Evolutionary conservation across 2,329 filamentous ascomycete genomes (phyloP).

Genomic region (Thelonectria rubi): DNA sequence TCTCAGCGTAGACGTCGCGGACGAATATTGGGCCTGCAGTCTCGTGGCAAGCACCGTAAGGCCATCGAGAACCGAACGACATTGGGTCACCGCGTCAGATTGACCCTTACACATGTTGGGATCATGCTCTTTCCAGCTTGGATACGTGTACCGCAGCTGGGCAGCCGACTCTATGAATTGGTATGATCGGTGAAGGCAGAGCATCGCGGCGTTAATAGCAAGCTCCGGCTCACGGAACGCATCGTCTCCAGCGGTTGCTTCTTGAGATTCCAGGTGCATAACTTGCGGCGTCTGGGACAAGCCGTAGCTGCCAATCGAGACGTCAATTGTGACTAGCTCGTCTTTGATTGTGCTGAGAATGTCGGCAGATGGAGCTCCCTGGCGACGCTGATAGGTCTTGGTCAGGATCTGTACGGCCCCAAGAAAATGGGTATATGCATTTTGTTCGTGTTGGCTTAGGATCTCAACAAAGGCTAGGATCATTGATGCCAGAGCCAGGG

Average conservation of each 20-base stretch:
- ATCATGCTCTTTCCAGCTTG: background rate
- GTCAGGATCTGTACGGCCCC: conserved; percentile 1
- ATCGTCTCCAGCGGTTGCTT: background rate
- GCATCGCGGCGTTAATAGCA: background rate
- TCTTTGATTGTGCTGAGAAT: background rate
- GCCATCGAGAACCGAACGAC: background rate
- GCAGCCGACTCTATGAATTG: conserved; percentile 1
- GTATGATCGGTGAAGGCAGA: conserved; percentile 2
- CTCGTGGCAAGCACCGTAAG: background rate
- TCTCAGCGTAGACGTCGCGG: background rate
- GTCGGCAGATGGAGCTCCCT: background rate
- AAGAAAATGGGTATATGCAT: background rate
- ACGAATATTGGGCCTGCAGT: background rate
- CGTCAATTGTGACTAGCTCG: background rate
- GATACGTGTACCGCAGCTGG: background rate
- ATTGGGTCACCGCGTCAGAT: background rate
- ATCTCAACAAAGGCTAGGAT: background rate
- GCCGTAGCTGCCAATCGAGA: conserved; percentile 1
- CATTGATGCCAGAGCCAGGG: background rate
- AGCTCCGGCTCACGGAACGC: background rate
- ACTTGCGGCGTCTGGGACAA: background rate
- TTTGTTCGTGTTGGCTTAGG: background rate
- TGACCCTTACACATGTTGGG: background rate
- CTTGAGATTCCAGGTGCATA: background rate
- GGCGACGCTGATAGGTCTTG: background rate